These are phyloP conservation scores for Prunus mira DNA, from an alignment of 306 rosid genomes.

Conservation along the genomic window DNA sequence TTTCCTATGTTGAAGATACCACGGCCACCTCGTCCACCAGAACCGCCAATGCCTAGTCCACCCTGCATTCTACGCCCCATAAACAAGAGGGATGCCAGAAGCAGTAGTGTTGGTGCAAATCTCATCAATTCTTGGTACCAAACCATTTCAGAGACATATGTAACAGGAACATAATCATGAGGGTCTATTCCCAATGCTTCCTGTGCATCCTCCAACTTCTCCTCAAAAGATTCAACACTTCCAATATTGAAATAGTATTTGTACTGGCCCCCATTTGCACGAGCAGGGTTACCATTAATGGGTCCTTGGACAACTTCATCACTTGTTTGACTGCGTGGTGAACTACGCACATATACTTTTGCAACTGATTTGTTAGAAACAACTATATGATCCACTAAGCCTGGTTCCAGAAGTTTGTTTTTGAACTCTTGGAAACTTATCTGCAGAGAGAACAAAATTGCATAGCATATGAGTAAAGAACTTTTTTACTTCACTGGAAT, in stretches of 20 bases:
- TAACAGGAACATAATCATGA: constrained; percentile 86
- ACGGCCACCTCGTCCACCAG: constrained; percentile 66
- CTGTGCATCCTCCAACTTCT: constrained; percentile 96
- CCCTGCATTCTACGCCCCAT: constrained; percentile 85
- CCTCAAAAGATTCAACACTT: constrained; percentile 94
- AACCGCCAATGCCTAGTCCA: constrained; percentile 71
- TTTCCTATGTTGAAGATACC: constrained; percentile 95
- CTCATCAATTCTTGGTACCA: constrained; percentile 72
- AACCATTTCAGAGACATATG: constrained; percentile 70
- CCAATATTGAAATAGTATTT: constrained; percentile 85
- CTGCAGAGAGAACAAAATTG: constrained; percentile 48
- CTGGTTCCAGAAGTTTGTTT: constrained; percentile 91
- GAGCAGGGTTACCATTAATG: constrained; percentile 34
- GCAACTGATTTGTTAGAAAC: constrained; percentile 93
- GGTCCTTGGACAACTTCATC: constrained; percentile 69
- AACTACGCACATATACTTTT: constrained; percentile 67
- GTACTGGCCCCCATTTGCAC: constrained; percentile 57
- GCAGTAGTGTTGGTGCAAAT: constrained; percentile 71
- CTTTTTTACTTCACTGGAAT: constrained; percentile 1
- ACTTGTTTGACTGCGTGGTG: constrained; percentile 55
- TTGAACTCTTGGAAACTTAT: constrained; percentile 96
- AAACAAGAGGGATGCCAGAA: constrained; percentile 60
- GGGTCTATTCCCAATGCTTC: constrained; percentile 75
- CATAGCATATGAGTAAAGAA: constrained; percentile 15
- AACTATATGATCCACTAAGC: constrained; percentile 85